Conservation (phyloP, 768 basidiomycete genomes). For the Leccinum ochraceum region DNA sequence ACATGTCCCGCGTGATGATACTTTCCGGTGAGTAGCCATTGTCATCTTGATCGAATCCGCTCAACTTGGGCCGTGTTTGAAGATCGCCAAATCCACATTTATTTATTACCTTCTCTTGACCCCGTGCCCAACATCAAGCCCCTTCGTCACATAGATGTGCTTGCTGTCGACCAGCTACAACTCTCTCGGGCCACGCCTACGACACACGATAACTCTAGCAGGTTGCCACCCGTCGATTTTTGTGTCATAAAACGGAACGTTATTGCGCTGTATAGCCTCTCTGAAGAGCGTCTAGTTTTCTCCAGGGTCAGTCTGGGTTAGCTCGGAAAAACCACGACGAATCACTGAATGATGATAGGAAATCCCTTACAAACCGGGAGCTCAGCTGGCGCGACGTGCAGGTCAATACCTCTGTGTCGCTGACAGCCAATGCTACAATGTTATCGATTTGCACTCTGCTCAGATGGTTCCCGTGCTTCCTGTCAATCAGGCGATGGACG, state of each 20-base stretch:
- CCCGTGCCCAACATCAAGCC: constrained; percentile 69
- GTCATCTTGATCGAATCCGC: background rate
- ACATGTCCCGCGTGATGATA: constrained; percentile 71
- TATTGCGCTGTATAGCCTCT: constrained; percentile 62
- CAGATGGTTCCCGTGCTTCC: constrained; percentile 75
- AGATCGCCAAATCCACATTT: constrained; percentile 75
- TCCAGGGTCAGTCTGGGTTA: constrained; percentile 48
- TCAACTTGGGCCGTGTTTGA: constrained; percentile 6
- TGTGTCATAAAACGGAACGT: constrained; percentile 68
- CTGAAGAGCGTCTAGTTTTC: constrained; percentile 62
- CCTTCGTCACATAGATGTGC: constrained; percentile 74
- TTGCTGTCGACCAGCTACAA: constrained; percentile 82
- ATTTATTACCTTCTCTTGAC: constrained; percentile 79
- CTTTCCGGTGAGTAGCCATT: constrained; percentile 59
- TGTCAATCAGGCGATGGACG: constrained; percentile 64
- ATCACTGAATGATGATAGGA: constrained; percentile 46
- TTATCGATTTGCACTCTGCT: constrained; percentile 76
- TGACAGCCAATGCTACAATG: constrained; percentile 68
- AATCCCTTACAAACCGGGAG: constrained; percentile 64
- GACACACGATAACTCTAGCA: constrained; percentile 38
- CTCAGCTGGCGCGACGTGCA: constrained; percentile 58
- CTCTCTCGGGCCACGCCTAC: constrained; percentile 50
- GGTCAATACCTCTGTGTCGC: constrained; percentile 73
- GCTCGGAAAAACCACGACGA: background rate
- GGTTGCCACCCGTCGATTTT: constrained; percentile 61